Conservation (phyloP, 2,329 filamentous ascomycete species). For the Grosmannia serpens region DNA sequence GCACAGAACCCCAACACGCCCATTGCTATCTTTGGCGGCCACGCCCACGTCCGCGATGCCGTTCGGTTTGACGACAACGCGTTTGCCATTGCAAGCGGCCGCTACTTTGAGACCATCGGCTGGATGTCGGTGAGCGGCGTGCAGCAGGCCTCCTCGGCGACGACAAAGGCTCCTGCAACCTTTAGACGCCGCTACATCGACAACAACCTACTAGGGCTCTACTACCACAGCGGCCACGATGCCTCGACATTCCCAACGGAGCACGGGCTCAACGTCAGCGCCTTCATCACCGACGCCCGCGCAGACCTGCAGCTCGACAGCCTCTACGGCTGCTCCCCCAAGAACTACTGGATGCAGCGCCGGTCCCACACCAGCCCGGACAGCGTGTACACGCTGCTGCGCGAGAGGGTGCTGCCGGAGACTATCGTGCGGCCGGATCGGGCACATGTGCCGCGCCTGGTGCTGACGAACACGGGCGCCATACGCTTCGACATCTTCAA, state of each 20-base stretch:
- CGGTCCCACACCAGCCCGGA: constrained; percentile 59
- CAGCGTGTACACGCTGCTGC: constrained; percentile 76
- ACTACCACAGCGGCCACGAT: constrained; percentile 69
- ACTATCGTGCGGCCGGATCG: constrained; percentile 44
- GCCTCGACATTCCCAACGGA: constrained; percentile 63
- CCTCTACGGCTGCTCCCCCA: constrained; percentile 72
- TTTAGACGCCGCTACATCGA: constrained; percentile 84
- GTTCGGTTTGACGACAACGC: constrained; percentile 67
- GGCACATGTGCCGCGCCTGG: constrained; percentile 45
- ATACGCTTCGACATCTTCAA: constrained; percentile 94
- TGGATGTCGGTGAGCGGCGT: constrained; percentile 63
- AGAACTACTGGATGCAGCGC: constrained; percentile 70
- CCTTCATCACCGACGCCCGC: constrained; percentile 58
- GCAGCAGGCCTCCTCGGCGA: not conserved
- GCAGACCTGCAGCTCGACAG: constrained; percentile 60
- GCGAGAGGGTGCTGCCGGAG: constrained; percentile 61
- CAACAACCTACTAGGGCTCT: constrained; percentile 77
- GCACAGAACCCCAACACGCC: constrained; percentile 67
- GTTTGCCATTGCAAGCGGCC: constrained; percentile 71
- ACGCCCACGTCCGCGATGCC: constrained; percentile 81
- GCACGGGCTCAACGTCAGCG: constrained; percentile 59
- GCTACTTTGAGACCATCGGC: constrained; percentile 91
- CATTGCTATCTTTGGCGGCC: constrained; percentile 86
- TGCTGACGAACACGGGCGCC: constrained; percentile 78
- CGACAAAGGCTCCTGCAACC: constrained; percentile 16